Base-by-base conservation (phyloP, 2,329 filamentous ascomycete species). In the Trichoderma sp. region DNA sequence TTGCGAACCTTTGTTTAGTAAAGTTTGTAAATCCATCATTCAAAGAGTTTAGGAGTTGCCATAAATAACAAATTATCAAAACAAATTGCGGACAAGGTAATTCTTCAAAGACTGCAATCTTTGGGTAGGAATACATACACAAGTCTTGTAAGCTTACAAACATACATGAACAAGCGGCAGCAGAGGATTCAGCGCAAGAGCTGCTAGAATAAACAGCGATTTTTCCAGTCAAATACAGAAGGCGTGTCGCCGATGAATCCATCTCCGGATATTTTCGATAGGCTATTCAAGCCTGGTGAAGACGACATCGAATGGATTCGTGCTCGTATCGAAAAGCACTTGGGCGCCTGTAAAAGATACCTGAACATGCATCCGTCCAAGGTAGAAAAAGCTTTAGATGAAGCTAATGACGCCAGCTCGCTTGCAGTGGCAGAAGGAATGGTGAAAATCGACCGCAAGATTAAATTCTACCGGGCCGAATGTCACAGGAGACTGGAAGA, bases 391-490 rank as follows among this genome's bases (percentile, higher is more conserved):
- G 66, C 66, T 28, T 28, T 68, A 8, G 34, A 37, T 26, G 58
- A 68, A 30, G 66, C 66, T 10, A 21, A 61, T 3, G 32, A 61
- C 26, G 66, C 66, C 4, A 61, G 49, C 0, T 14, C 18, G 5
- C 46, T 56, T 32, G 66, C 66, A n/a, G 60, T 60, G n/a, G 49
- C 66, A 24, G 66, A 68, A 37, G 49, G 58, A 2, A 60, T 68
- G 66, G 18, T 1, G 13, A 30, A 28, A 51, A 16, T 61, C 11
- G 49, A 68, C 10, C 28, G 46, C 34, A 68, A 61, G 51, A 68
- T 68, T 16, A 68, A 68, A n/a, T 68, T 68, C 18, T 68, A 61
- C 58, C 54, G 30, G 14, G 66, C 66, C 26, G 58, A 68, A 8
- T 68, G 66, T 34, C 56, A 63, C 26, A 51, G 34, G 37, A 59